Percentiles rank a stretch among this genome's conserved stretches.
Conservation (phyloP, 306 rosid genomes). For the Vachellia pachyceras region DNA sequence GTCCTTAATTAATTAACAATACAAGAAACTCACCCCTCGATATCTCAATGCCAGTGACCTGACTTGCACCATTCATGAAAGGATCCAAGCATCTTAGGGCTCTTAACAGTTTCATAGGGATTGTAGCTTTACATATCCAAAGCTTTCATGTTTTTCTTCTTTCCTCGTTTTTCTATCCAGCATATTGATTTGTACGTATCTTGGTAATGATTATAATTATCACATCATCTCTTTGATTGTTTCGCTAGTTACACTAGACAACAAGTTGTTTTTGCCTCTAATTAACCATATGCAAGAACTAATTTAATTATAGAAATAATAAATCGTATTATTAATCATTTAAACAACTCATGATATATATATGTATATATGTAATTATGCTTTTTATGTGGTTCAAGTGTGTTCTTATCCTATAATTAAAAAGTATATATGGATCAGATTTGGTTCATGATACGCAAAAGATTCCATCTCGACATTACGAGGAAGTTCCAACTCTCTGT, state of each 20-base stretch:
- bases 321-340: background rate
- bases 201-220: background rate
- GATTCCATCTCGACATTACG: conserved; percentile 34
- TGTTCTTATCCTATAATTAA: background rate
- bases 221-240: background rate
- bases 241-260: background rate
- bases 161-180: background rate
- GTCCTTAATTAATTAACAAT: background rate
- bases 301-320: background rate
- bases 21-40: background rate
- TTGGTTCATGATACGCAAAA: conserved; percentile 8
- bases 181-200: background rate
- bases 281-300: background rate
- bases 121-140: background rate
- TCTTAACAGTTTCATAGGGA: conserved; percentile 3
- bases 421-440: background rate
- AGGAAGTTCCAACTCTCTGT: conserved; percentile 21
- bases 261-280: background rate
- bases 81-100: background rate
- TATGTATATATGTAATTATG: too few relatives aligned
- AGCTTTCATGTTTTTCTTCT: background rate
- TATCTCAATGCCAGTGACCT: background rate
- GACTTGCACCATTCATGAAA: conserved; percentile 14
- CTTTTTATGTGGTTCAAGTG: background rate
- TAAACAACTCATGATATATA: background rate